These are phyloP conservation scores for Helotiales sp. DNA, from an alignment of 2,329 filamentous ascomycete species.

Conservation along the genomic window DNA sequence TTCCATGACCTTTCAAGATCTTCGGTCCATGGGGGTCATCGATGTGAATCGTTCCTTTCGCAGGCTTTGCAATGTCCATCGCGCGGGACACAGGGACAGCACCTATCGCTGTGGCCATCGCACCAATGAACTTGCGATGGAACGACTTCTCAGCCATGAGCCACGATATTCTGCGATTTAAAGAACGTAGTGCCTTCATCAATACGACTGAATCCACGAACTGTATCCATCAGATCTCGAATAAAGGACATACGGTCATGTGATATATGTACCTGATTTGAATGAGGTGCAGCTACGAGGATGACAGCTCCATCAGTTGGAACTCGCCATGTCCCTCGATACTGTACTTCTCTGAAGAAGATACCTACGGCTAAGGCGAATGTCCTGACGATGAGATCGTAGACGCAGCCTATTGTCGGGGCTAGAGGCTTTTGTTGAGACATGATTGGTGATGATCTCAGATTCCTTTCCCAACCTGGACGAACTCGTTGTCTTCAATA, in stretches of 20 bases:
- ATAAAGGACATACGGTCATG: not conserved
- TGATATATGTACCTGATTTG: conserved; percentile 57
- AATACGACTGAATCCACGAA: conserved; percentile 93
- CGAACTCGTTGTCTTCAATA: too few species aligned
- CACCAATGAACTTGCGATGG: conserved; percentile 77
- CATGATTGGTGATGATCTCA: conserved; percentile 4
- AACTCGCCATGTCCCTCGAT: conserved; percentile 87
- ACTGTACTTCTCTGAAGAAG: conserved; percentile 97
- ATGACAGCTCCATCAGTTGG: conserved; percentile 83
- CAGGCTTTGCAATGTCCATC: conserved; percentile 79
- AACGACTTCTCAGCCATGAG: conserved; percentile 94
- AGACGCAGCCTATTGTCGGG: conserved; percentile 50
- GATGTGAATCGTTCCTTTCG: conserved; percentile 69
- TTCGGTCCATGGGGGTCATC: not conserved
- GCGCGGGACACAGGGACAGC: conserved; percentile 86
- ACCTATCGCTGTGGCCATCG: conserved; percentile 75
- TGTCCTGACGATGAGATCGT: conserved; percentile 71
- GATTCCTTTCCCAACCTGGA: too few species aligned
- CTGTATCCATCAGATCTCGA: conserved; percentile 43
- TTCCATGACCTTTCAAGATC: conserved; percentile 10
- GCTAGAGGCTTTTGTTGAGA: not conserved
- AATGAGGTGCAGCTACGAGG: conserved; percentile 91
- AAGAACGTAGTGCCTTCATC: conserved; percentile 80
- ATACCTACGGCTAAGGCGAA: conserved; percentile 82
- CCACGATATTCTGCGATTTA: conserved; percentile 81